Conservation (phyloP, 2,329 filamentous ascomycete genomes). For the Colletotrichum navitas region DNA sequence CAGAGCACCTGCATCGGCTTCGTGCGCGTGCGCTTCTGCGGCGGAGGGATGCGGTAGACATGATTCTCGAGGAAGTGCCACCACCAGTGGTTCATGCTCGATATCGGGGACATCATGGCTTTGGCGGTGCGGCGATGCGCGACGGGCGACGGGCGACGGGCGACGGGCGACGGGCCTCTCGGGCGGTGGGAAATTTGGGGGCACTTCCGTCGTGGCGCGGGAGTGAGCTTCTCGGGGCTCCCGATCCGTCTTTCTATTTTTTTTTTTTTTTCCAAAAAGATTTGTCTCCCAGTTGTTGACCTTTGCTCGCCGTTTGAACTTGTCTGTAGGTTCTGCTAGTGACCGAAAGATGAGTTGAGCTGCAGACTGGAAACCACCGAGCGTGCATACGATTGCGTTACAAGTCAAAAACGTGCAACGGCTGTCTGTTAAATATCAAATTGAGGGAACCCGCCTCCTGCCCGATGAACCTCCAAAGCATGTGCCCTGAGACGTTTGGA, state of each 20-base stretch:
- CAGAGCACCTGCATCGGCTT: conserved; percentile 53
- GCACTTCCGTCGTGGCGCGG: neutral
- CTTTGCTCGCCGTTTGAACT: neutral
- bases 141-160: neutral
- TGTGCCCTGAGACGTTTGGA: conserved; percentile 9
- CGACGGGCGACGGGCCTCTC: neutral
- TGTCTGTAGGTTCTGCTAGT: neutral
- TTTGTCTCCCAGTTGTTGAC: neutral
- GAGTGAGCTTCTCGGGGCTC: neutral
- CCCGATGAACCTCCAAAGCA: neutral
- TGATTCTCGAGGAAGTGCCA: conserved; percentile 34
- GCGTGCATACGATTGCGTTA: conserved; percentile 18
- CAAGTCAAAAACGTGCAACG: conserved; percentile 8
- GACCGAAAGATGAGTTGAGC: conserved; percentile 22
- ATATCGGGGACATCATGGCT: conserved; percentile 26
- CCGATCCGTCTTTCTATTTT: neutral
- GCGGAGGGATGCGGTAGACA: conserved; percentile 43
- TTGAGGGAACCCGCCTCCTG: too few relatives aligned
- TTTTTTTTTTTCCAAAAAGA: too few relatives aligned
- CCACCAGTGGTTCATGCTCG: conserved; percentile 39
- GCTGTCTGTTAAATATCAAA: conserved; percentile 4
- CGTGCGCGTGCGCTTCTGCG: conserved; percentile 47
- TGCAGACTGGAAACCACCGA: conserved; percentile 4
- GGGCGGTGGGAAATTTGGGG: too few relatives aligned
- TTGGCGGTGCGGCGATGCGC: neutral